Evolutionary conservation across 257 asterid genomes (phyloP).

Genomic region (Capsicum baccatum): DNA sequence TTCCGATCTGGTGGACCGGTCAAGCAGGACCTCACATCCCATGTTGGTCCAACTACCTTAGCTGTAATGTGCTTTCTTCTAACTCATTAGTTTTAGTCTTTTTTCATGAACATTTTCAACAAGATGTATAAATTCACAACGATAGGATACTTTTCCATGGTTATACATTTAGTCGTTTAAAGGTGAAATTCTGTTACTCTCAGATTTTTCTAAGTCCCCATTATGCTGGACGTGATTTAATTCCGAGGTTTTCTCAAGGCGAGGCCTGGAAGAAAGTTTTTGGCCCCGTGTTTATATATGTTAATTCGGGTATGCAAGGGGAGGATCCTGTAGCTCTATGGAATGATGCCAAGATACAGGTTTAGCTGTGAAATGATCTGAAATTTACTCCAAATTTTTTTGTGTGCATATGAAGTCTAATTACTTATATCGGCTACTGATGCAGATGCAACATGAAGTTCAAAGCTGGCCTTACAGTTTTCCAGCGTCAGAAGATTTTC

Average conservation of each 20-base stretch:
- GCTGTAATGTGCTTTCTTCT: constrained; percentile 50
- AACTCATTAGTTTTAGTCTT: not conserved
- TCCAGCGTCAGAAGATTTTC: constrained; percentile 62
- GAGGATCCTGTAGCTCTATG: constrained; percentile 58
- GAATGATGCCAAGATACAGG: constrained; percentile 73
- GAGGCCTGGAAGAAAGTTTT: constrained; percentile 80
- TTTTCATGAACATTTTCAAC: not conserved
- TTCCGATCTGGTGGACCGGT: constrained; percentile 79
- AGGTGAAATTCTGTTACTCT: not conserved
- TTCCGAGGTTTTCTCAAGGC: constrained; percentile 57
- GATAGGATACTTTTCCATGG: not conserved
- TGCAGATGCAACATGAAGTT: constrained; percentile 42
- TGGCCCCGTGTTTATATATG: constrained; percentile 71
- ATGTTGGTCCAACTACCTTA: constrained; percentile 72
- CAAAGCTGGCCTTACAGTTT: constrained; percentile 73
- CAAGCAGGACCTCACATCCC: constrained; percentile 80
- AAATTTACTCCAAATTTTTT: not conserved
- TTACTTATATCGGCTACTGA: not conserved
- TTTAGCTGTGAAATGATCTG: constrained; percentile 14
- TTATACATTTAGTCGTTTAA: not conserved
- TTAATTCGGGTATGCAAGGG: constrained; percentile 51
- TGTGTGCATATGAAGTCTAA: not conserved
- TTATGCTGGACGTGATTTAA: constrained; percentile 65
- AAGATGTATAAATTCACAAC: not conserved
- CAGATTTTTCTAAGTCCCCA: constrained; percentile 71